Evolutionary conservation across 345 rosid species (phyloP).

Genomic region (Gossypium mustelinum): DNA sequence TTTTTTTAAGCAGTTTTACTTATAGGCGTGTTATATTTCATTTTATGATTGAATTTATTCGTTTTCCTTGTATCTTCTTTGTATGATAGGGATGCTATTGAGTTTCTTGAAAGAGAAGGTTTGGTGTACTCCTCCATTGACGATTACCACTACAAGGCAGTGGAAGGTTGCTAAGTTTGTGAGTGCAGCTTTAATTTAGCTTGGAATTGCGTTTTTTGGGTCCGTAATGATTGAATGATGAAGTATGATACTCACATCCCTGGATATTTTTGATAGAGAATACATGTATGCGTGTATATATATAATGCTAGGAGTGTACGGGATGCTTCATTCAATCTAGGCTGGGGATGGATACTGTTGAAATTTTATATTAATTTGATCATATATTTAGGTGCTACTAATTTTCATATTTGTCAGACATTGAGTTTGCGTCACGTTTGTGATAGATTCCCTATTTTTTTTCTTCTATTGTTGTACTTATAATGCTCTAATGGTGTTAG

Average conservation of each 20-base stretch:
- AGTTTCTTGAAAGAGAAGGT: slow-evolving; percentile 84
- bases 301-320: neutral
- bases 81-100: slow-evolving; percentile 50
- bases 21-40: neutral
- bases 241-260: neutral
- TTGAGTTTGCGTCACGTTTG: neutral
- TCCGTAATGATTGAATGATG: neutral
- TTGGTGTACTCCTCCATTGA: slow-evolving; percentile 88
- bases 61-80: neutral
- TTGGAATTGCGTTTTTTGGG: neutral
- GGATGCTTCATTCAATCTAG: neutral
- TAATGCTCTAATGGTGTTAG: neutral
- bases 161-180: slow-evolving; percentile 36
- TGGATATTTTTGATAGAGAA: neutral
- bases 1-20: neutral
- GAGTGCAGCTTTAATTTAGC: neutral
- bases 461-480: neutral
- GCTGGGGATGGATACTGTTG: neutral
- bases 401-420: neutral
- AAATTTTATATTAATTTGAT: neutral
- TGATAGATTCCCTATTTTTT: neutral
- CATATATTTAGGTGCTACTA: neutral
- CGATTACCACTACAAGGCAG: slow-evolving; percentile 87
- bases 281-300: neutral
- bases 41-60: neutral